phyloP scores from a whole-genome alignment of 345 rosid species.

The Salix brachista region DNA sequence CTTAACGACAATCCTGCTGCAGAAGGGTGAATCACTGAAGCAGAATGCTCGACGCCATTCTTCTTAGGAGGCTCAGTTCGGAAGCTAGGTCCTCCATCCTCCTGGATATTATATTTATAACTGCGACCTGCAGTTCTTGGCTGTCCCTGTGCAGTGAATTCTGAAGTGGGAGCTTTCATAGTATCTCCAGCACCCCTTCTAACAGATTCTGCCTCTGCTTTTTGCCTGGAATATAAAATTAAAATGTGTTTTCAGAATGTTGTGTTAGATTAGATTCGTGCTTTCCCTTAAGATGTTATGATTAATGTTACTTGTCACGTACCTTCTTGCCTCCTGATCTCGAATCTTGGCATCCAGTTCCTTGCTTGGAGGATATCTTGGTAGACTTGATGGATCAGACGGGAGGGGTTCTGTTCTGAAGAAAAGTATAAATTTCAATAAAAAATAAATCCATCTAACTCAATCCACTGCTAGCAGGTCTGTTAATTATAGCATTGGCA shows the following conservation, averaged over 20 bases:
- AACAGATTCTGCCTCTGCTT: conserved; percentile 61
- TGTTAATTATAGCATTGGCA: too few relatives aligned
- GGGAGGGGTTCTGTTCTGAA: conserved; percentile 17
- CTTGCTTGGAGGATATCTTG: conserved; percentile 28
- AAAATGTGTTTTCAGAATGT: neutral
- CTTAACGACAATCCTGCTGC: conserved; percentile 26
- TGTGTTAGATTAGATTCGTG: too few relatives aligned
- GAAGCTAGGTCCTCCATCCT: conserved; percentile 42
- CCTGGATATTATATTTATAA: conserved; percentile 36
- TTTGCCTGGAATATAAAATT: conserved; percentile 43
- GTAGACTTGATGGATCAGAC: conserved; percentile 23
- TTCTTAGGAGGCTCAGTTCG: conserved; percentile 35
- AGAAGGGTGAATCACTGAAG: conserved; percentile 52
- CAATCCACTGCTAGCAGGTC: neutral
- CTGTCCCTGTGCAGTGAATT: conserved; percentile 52
- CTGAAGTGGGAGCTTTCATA: conserved; percentile 47
- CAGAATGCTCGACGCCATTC: conserved; percentile 30
- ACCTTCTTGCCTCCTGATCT: conserved; percentile 29
- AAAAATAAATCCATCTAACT: neutral
- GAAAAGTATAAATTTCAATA: neutral
- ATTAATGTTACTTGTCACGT: too few relatives aligned
- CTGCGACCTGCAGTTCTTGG: conserved; percentile 38
- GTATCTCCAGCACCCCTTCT: conserved; percentile 55
- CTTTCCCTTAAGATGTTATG: too few relatives aligned
- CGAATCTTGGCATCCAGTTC: conserved; percentile 25